These are phyloP conservation scores for Solanum appendiculatum DNA, from an alignment of 257 asterid species.

Conservation along the genomic window DNA sequence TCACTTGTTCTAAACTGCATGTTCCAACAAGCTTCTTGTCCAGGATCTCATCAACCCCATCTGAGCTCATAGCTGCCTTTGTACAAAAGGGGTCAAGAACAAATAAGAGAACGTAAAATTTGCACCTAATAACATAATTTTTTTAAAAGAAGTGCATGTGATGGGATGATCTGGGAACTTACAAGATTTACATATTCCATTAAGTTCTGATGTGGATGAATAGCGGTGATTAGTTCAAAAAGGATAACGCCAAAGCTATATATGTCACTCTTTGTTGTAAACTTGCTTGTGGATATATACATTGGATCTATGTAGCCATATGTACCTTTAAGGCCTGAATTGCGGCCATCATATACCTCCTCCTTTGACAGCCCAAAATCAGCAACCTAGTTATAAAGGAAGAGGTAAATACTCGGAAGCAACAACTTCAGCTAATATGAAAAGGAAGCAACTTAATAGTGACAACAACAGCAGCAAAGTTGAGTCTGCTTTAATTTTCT, in stretches of 20 bases:
- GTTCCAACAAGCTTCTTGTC: constrained; percentile 64
- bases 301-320: constrained; percentile 88
- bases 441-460: not conserved
- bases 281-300: constrained; percentile 73
- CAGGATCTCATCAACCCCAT: constrained; percentile 85
- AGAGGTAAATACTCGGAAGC: not conserved
- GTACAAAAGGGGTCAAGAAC: not conserved
- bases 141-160: not conserved
- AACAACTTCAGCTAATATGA: not conserved
- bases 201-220: constrained; percentile 94
- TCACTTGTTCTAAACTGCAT: constrained; percentile 59
- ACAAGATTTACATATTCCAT: constrained; percentile 95
- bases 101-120: not conserved
- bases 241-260: constrained; percentile 92
- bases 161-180: constrained; percentile 14
- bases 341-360: constrained; percentile 60
- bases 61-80: constrained; percentile 85
- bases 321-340: constrained; percentile 94
- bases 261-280: constrained; percentile 83
- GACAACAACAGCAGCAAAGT: not conserved
- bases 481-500: not conserved
- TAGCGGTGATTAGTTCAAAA: constrained; percentile 94
- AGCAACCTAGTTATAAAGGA: constrained; percentile 55
- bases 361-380: constrained; percentile 99
- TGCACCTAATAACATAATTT: not conserved